A percentile compares a stretch with the other conserved stretches of the same genome.
Evolutionary conservation across 2,329 filamentous ascomycete species (phyloP).

Genomic region (Clonostachys rhizophaga): DNA sequence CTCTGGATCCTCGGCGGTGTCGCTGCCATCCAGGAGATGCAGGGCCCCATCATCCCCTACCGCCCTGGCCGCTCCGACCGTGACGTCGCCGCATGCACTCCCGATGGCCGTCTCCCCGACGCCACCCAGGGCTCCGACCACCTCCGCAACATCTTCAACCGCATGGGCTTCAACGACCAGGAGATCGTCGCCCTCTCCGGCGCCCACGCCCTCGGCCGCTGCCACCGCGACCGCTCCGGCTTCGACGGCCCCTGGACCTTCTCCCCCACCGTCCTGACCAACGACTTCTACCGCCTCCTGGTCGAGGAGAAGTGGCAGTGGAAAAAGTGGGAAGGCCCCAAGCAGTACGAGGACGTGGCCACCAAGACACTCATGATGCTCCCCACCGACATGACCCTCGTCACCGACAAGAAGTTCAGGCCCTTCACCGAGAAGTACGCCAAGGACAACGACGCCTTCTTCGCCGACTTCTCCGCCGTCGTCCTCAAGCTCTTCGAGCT

Average conservation of each 20-base stretch:
- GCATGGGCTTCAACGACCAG: conserved; percentile 97
- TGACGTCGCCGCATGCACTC: conserved; percentile 81
- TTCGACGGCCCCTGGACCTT: conserved; percentile 90
- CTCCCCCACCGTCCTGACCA: conserved; percentile 85
- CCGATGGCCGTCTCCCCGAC: conserved; percentile 84
- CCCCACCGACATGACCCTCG: conserved; percentile 81
- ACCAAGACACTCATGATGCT: conserved; percentile 96
- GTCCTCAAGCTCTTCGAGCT: conserved; percentile 86
- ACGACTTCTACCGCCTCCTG: conserved; percentile 89
- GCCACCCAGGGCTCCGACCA: conserved; percentile 73
- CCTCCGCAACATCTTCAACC: conserved; percentile 86
- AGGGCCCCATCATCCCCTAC: conserved; percentile 83
- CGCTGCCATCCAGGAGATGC: conserved; percentile 89
- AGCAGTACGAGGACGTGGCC: conserved; percentile 77
- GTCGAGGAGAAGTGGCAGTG: conserved; percentile 89
- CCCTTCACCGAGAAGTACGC: conserved; percentile 81
- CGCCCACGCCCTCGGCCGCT: conserved; percentile 83
- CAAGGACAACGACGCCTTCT: conserved; percentile 86
- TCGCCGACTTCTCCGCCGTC: conserved; percentile 83
- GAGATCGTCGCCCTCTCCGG: conserved; percentile 90
- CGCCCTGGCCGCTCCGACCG: conserved; percentile 79
- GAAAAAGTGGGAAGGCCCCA: conserved; percentile 88
- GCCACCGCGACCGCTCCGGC: conserved; percentile 83
- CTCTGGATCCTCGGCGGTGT: conserved; percentile 92
- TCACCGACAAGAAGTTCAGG: conserved; percentile 85